Base-by-base conservation (phyloP, 169 alveolate genomes). In the Eimeria necatrix region DNA sequence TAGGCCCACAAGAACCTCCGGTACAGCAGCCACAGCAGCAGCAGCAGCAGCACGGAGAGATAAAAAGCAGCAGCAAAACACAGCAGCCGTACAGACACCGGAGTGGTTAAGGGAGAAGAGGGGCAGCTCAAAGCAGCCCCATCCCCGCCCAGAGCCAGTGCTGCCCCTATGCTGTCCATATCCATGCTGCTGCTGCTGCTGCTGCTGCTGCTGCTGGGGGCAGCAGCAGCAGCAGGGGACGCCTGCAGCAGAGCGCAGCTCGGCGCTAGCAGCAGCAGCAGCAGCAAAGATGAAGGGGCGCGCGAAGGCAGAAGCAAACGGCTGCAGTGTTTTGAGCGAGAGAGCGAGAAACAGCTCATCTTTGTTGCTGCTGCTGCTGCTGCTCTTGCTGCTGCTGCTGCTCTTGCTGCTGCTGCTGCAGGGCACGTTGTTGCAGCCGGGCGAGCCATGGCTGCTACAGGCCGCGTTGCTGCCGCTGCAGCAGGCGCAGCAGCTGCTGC, bases 161-260 rank as follows among this genome's bases (percentile, higher is more conserved):
- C n/a, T n/a, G n/a, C n/a, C n/a, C 78, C 26, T 6, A 4, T n/a
- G 78, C 48, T n/a, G 48, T 48, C n/a, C n/a, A n/a, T n/a, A n/a
- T n/a, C n/a, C n/a, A n/a, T 68, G 78, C 78, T 68, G 78, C 78
- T 68, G 49, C 78, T 68, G 48, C 78, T 68, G 41, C 48, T 68
- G 78, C 78, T n/a, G 78, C 48, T 68, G 78, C 78, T n/a, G 78
- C 78, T 68, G 78, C 78, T 68, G 78, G 7, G 48, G 48, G 48
- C 78, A 5, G 78, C 48, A 0, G 12, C 78, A 68, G 6, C 2
- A 61, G n/a, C 73, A 61, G 73, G n/a, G n/a, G 73, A 5, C 6
- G 8, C 12, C 9, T 61, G 73, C 73, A 20, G 73, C 24, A n/a
- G 78, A 8, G 26, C 0, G 78, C n/a, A 24, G 5, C 7, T 68